phyloP scores from a whole-genome alignment of 2,329 filamentous ascomycete genomes.

The Fusarium nygamai region DNA sequence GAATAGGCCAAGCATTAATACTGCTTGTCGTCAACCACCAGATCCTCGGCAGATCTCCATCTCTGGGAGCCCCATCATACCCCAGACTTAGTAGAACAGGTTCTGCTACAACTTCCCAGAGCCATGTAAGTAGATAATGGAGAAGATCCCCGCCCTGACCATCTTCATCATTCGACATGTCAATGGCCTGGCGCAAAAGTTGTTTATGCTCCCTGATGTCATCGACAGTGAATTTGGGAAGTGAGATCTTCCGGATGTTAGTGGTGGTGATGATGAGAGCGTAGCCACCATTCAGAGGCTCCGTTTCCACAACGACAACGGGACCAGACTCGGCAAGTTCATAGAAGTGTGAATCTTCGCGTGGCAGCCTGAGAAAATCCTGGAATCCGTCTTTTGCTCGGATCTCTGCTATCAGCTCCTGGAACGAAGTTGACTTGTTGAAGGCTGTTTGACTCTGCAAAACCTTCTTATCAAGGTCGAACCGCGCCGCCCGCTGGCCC shows the following conservation, averaged over 20 bases:
- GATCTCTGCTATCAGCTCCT: not conserved
- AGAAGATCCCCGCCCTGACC: not conserved
- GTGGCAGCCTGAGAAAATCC: not conserved
- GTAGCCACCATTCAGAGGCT: not conserved
- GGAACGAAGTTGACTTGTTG: not conserved
- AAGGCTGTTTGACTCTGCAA: not conserved
- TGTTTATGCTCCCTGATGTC: not conserved
- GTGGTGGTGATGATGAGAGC: not conserved
- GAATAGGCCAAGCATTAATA: not conserved
- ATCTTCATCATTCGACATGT: not conserved
- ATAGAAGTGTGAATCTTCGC: not conserved
- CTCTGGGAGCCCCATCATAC: not conserved
- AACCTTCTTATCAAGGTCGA: not conserved
- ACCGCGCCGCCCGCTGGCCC: rapidly evolving
- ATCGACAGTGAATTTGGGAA: not conserved
- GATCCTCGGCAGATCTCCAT: not conserved
- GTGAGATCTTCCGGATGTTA: not conserved
- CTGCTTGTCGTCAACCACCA: not conserved
- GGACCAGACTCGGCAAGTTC: not conserved
- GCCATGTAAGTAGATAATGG: not conserved
- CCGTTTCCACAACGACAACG: not conserved
- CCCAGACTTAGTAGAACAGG: not conserved
- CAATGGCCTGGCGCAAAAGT: not conserved
- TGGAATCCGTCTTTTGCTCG: not conserved
- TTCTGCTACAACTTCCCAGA: not conserved